Percentiles rank a stretch among this genome's conserved stretches.
Evolutionary conservation across 192 early-diverging fungal genomes (phyloP).

Genomic region (Coemansia sp.): DNA sequence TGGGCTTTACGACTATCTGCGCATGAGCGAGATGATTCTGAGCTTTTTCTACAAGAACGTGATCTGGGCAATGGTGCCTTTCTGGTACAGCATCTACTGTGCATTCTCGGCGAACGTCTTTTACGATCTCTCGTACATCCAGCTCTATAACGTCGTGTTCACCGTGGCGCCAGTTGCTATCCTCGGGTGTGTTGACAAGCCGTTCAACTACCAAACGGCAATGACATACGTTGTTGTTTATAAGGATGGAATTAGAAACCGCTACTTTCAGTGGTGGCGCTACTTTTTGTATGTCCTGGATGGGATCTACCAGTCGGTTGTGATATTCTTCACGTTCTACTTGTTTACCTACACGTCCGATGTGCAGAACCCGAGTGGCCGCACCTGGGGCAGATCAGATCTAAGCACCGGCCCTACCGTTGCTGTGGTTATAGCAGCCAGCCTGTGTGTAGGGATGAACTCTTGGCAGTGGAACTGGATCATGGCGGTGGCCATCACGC

Average conservation of each 20-base stretch:
- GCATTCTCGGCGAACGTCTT: slow-evolving; percentile 91
- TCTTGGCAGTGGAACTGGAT: slow-evolving; percentile 87
- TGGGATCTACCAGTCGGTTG: slow-evolving; percentile 89
- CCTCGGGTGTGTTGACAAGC: slow-evolving; percentile 57
- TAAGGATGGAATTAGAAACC: slow-evolving; percentile 79
- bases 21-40: slow-evolving; percentile 88
- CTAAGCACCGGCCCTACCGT: slow-evolving; percentile 82
- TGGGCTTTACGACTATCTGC: slow-evolving; percentile 87
- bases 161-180: slow-evolving; percentile 69
- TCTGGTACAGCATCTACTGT: slow-evolving; percentile 95
- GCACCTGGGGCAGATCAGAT: slow-evolving; percentile 59
- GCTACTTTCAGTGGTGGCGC: slow-evolving; percentile 77
- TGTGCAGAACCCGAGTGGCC: slow-evolving; percentile 58
- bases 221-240: slow-evolving; percentile 71
- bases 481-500: slow-evolving; percentile 62
- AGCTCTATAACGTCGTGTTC: slow-evolving; percentile 83
- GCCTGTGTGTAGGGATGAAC: slow-evolving; percentile 74
- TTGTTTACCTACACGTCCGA: slow-evolving; percentile 59
- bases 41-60: slow-evolving; percentile 98
- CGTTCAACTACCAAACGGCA: slow-evolving; percentile 51
- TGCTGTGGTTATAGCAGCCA: slow-evolving; percentile 78
- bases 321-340: slow-evolving; percentile 81
- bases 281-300: slow-evolving; percentile 89
- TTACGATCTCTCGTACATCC: slow-evolving; percentile 90
- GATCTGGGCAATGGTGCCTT: slow-evolving; percentile 86